Percentiles rank a stretch among this genome's conserved stretches.
phyloP scores from a whole-genome alignment of 2,329 filamentous ascomycete genomes.

The Taxawa tesnikishii region DNA sequence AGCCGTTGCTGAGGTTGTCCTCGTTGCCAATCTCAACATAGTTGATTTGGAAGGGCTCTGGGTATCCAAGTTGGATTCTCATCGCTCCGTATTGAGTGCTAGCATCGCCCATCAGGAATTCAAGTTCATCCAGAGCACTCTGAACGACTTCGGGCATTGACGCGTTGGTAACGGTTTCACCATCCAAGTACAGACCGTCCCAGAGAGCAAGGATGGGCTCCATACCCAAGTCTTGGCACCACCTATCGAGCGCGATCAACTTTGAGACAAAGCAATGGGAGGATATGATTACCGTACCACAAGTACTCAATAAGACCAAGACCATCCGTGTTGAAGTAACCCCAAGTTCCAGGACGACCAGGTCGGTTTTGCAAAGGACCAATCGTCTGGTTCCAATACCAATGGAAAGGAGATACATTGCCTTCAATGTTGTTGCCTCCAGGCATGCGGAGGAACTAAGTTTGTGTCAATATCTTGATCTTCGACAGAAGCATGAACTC shows the following conservation, averaged over 20 bases:
- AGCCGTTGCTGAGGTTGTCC: conserved; percentile 45
- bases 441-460: conserved; percentile 37
- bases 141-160: conserved; percentile 44
- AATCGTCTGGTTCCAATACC: conserved; percentile 42
- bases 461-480: no score
- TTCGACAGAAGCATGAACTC: no score
- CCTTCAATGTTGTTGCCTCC: conserved; percentile 41
- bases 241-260: no score
- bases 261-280: no score
- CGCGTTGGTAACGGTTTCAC: conserved; percentile 31
- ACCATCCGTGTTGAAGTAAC: conserved; percentile 47
- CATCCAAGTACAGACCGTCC: conserved; percentile 25
- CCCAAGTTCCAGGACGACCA: conserved; percentile 39
- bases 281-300: no score
- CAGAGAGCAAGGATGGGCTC: conserved; percentile 38
- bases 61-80: conserved; percentile 48
- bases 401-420: conserved; percentile 20
- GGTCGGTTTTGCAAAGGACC: conserved; percentile 36
- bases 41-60: conserved; percentile 46
- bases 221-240: conserved; percentile 40
- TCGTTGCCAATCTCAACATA: conserved; percentile 59
- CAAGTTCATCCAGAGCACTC: conserved; percentile 49
- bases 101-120: conserved; percentile 46
- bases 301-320: conserved; percentile 49
- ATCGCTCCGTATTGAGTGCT: conserved; percentile 44